Conservation (phyloP, 768 basidiomycete species). For the Suillus brevipes region DNA sequence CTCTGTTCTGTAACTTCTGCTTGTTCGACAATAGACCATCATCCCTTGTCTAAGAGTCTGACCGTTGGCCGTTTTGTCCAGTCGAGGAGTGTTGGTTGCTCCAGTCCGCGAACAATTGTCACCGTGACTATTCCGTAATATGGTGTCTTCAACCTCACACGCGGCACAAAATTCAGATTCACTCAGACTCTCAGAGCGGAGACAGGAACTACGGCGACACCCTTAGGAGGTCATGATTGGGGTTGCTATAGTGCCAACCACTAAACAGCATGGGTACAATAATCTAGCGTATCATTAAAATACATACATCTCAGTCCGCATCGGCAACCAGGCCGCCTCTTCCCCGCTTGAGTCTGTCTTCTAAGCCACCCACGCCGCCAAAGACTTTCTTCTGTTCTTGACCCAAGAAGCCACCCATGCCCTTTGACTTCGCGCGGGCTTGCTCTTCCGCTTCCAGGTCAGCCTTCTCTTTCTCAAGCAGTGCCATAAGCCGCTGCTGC, state of each 20-base stretch:
- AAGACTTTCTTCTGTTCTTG: constrained; percentile 85
- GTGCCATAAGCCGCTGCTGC: constrained; percentile 62
- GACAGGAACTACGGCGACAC: background rate
- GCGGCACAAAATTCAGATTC: background rate
- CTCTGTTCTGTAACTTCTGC: too few species aligned
- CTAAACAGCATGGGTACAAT: background rate
- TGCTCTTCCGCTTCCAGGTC: constrained; percentile 73
- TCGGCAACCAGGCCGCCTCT: constrained; percentile 70
- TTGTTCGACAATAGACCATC: background rate
- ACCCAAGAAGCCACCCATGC: constrained; percentile 79
- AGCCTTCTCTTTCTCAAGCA: constrained; percentile 76
- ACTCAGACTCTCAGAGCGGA: background rate
- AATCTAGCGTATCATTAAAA: background rate
- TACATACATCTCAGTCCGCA: constrained; percentile 28
- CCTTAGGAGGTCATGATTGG: background rate
- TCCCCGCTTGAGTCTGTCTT: constrained; percentile 75
- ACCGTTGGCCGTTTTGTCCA: background rate
- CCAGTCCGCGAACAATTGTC: background rate
- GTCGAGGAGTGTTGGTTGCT: background rate
- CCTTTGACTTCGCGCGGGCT: constrained; percentile 67
- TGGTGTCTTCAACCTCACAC: background rate
- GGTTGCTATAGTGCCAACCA: background rate
- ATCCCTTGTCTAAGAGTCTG: background rate
- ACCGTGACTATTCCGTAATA: background rate
- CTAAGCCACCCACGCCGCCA: constrained; percentile 73